phyloP scores from a whole-genome alignment of 176 grass and related monocot species.

The Microstegium vimineum region DNA sequence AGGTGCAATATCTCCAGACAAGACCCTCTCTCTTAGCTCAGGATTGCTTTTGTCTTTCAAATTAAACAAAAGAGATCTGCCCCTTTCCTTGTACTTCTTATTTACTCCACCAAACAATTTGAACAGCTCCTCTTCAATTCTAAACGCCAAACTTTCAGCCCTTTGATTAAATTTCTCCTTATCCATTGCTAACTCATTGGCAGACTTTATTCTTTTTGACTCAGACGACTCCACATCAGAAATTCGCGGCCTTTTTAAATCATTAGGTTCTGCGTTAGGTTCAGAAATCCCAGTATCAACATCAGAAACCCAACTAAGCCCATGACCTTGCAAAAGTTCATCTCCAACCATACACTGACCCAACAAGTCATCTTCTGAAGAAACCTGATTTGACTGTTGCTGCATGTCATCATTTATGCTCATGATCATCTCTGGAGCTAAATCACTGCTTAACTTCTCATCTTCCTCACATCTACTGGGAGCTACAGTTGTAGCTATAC shows the following conservation, averaged over 20 bases:
- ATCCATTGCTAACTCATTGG: constrained; percentile 15
- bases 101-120: constrained; percentile 86
- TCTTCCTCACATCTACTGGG: constrained; percentile 7
- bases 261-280: constrained; percentile 12
- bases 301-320: constrained; percentile 89
- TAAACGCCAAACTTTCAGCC: constrained; percentile 65
- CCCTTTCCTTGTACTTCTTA: constrained; percentile 98
- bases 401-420: constrained; percentile 11
- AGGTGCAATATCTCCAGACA: constrained; percentile 81
- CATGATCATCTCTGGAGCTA: constrained; percentile 17
- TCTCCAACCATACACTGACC: constrained; percentile 56
- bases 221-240: constrained; percentile 44
- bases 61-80: constrained; percentile 92
- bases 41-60: constrained; percentile 92
- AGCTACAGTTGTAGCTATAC: constrained; percentile 20
- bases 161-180: constrained; percentile 32
- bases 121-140: constrained; percentile 90
- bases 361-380: constrained; percentile 40
- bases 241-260: constrained; percentile 46
- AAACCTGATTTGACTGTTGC: constrained; percentile 28
- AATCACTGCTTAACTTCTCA: constrained; percentile 24
- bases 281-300: constrained; percentile 33
- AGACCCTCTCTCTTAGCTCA: constrained; percentile 75
- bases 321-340: constrained; percentile 95
- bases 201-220: constrained; percentile 54